These are phyloP conservation scores for Coemansia umbellata DNA, from an alignment of 192 early-diverging fungal species.

Conservation along the genomic window DNA sequence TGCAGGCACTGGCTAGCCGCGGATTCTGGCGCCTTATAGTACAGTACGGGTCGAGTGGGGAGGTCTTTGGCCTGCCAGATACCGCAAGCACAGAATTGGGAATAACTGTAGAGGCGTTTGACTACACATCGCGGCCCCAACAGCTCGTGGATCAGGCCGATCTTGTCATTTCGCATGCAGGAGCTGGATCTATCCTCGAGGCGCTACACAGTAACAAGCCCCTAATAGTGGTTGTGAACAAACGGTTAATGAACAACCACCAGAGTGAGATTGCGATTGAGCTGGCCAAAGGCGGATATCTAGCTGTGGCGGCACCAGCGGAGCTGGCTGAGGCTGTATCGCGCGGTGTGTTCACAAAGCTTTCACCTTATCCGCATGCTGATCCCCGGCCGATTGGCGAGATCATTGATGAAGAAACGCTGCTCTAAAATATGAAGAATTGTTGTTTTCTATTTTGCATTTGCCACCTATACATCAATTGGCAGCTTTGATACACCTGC, in stretches of 20 bases:
- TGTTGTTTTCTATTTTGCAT: not conserved
- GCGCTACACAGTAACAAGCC: slow-evolving; percentile 60
- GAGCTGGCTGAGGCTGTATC: slow-evolving; percentile 12
- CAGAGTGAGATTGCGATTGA: slow-evolving; percentile 77
- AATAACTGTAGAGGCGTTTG: slow-evolving; percentile 48
- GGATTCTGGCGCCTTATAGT: slow-evolving; percentile 58
- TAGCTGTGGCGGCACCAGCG: slow-evolving; percentile 33
- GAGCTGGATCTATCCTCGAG: slow-evolving; percentile 86
- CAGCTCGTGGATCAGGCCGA: slow-evolving; percentile 61
- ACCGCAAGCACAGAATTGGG: slow-evolving; percentile 1
- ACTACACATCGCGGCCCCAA: slow-evolving; percentile 56
- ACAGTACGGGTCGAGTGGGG: slow-evolving; percentile 63
- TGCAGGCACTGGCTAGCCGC: slow-evolving; percentile 44
- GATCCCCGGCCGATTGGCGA: slow-evolving; percentile 45
- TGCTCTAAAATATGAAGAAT: not conserved
- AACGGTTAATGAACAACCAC: slow-evolving; percentile 78
- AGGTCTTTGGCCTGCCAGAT: slow-evolving; percentile 22
- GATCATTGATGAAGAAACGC: slow-evolving; percentile 41
- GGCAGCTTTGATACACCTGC: no score
- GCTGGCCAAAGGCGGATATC: slow-evolving; percentile 55
- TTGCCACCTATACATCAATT: no score
- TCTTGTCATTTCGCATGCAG: slow-evolving; percentile 81
- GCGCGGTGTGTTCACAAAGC: slow-evolving; percentile 1
- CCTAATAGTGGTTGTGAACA: slow-evolving; percentile 74
- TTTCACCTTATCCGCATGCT: slow-evolving; percentile 35